A percentile compares a stretch with the other conserved stretches of the same genome.
phyloP scores from a whole-genome alignment of 2,329 filamentous ascomycete species.

The Raffaelea ambrosiae region DNA sequence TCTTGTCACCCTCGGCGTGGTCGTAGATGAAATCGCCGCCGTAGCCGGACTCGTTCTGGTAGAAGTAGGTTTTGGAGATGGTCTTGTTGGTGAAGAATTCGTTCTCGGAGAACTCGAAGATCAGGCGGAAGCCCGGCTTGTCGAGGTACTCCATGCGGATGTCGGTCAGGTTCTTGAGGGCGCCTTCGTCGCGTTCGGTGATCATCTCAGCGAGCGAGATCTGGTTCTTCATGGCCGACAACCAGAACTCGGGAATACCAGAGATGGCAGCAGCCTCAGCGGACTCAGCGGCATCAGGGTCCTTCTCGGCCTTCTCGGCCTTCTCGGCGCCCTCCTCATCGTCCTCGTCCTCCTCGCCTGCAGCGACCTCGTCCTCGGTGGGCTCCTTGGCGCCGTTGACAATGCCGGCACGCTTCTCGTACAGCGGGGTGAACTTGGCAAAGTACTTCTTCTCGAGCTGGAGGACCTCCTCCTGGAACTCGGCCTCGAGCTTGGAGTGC shows the following conservation, averaged over 20 bases:
- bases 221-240: constrained; percentile 99
- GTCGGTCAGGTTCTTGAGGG: constrained; percentile 81
- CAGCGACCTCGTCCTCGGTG: constrained; percentile 75
- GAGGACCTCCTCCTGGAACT: constrained; percentile 97
- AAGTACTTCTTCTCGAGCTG: constrained; percentile 99
- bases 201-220: constrained; percentile 96
- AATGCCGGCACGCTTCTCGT: constrained; percentile 88
- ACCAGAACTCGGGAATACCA: constrained; percentile 98
- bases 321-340: constrained; percentile 42
- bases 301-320: constrained; percentile 48
- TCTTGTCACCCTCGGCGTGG: constrained; percentile 95
- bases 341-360: constrained; percentile 69
- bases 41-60: constrained; percentile 97
- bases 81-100: constrained; percentile 97
- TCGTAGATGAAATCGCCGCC: constrained; percentile 99
- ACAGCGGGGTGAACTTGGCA: constrained; percentile 94
- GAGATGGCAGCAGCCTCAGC: constrained; percentile 41
- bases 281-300: constrained; percentile 36
- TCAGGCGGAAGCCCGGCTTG: constrained; percentile 93
- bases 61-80: constrained; percentile 97
- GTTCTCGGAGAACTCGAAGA: constrained; percentile 94
- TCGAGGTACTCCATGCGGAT: constrained; percentile 99
- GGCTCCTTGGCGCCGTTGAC: constrained; percentile 84
- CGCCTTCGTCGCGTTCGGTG: constrained; percentile 91
- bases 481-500: constrained; percentile 93